phyloP scores from a whole-genome alignment of 2,329 filamentous ascomycete species.

The Pseudogymnoascus sp. region DNA sequence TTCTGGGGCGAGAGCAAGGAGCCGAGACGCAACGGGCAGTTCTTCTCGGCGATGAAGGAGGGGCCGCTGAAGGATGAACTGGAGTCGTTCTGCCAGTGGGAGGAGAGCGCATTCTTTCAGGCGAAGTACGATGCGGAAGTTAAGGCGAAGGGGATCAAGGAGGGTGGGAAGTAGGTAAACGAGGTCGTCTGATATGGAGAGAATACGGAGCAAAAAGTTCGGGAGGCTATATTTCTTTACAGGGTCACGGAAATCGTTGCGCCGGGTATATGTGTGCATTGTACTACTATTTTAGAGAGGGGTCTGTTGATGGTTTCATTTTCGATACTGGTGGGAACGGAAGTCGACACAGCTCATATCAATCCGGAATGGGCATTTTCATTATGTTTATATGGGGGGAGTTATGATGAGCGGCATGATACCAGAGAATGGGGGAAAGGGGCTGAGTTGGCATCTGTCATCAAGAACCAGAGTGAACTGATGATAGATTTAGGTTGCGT shows the following conservation, averaged over 20 bases:
- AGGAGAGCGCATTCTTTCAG: conserved; percentile 16
- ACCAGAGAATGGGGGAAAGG: background rate
- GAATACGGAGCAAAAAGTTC: background rate
- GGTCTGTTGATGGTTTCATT: background rate
- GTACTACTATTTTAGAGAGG: conserved; percentile 4
- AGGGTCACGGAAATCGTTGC: background rate
- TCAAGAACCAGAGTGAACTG: no score
- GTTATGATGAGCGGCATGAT: conserved; percentile 3
- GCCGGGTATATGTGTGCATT: background rate
- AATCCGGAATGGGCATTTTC: background rate
- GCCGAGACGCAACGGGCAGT: conserved; percentile 15
- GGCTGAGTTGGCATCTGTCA: no score
- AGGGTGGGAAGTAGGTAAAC: background rate
- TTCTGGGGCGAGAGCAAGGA: conserved; percentile 25
- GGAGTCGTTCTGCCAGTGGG: conserved; percentile 20
- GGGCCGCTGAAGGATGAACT: conserved; percentile 20
- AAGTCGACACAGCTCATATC: conserved; percentile 3
- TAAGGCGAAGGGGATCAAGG: background rate
- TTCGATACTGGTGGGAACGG: background rate
- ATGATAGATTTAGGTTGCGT: background rate
- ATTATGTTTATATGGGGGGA: conserved; percentile 6
- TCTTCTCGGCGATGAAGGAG: conserved; percentile 20
- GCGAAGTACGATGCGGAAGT: background rate
- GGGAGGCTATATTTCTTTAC: conserved; percentile 1
- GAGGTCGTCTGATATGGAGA: background rate